These are phyloP conservation scores for Krasilnikovozyma curviuscula DNA, from an alignment of 768 basidiomycete genomes.

Conservation along the genomic window DNA sequence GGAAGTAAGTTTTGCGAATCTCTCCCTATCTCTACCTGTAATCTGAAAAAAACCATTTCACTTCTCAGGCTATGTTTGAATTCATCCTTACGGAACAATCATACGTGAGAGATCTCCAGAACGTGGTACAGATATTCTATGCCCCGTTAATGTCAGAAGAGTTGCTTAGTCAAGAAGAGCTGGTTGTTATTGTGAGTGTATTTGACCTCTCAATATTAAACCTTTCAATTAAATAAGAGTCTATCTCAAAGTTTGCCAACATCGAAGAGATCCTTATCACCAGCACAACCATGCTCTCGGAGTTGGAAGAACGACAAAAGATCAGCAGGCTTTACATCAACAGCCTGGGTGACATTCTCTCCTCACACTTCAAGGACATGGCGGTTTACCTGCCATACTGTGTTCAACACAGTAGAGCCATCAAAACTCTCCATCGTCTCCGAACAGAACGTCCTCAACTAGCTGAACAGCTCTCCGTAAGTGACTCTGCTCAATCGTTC, in stretches of 20 bases:
- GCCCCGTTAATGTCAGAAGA: constrained; percentile 59
- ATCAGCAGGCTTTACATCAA: constrained; percentile 81
- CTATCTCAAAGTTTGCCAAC: too few relatives aligned
- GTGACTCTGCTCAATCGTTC: constrained; percentile 1
- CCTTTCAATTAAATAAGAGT: too few relatives aligned
- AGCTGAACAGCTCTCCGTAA: not conserved
- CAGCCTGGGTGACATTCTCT: constrained; percentile 63
- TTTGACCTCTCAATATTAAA: not conserved
- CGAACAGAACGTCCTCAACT: constrained; percentile 25
- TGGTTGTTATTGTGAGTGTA: constrained; percentile 43
- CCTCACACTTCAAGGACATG: constrained; percentile 8
- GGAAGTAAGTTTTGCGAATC: constrained; percentile 44
- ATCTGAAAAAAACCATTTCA: not conserved
- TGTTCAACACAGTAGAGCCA: constrained; percentile 63
- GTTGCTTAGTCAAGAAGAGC: constrained; percentile 60
- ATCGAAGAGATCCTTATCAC: constrained; percentile 43
- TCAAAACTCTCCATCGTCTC: constrained; percentile 53
- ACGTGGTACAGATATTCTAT: constrained; percentile 74
- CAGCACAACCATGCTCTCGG: constrained; percentile 5
- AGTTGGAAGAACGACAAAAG: constrained; percentile 66
- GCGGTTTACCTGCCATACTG: constrained; percentile 50
- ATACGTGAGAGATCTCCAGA: constrained; percentile 78
- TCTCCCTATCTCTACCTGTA: not conserved
- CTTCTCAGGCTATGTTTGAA: constrained; percentile 73
- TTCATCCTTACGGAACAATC: constrained; percentile 74